Base-by-base conservation (phyloP, 768 basidiomycete genomes). In the Tylopilus rubrobrunneus region DNA sequence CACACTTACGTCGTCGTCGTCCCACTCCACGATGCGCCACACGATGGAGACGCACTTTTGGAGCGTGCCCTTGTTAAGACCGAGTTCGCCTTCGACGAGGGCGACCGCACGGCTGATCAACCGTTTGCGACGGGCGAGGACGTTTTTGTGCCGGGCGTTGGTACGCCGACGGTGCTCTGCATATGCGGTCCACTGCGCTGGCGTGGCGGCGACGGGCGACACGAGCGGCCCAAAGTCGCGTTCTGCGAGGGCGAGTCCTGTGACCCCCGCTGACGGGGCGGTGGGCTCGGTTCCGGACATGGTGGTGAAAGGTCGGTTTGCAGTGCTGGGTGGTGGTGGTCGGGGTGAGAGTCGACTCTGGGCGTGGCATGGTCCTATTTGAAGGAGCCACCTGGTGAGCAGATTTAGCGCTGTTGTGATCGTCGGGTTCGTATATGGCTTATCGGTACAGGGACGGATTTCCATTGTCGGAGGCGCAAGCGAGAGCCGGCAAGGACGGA, bases 41-140 rank as follows among this genome's bases (percentile, higher is more conserved):
- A 47, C 4, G 28, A 59, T 33, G 0, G 48, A 56, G 17, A 62
- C 28, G 14, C 51, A 56, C 37, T 56, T 52, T 36, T 48, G 50
- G 37, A 62, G 57, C 12, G 49, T 37, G 11, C 34, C 46, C 0
- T 17, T 1, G 25, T 37, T 48, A 0, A 61, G 44, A 5, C 41
- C 36, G 14, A 62, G 41, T 2, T 53, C 53, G 7, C 1, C 9
- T 28, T 58, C 60, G 2, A 62, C 49, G 1, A 10, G 12, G 14
- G 54, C 49, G 7, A 61, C 27, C 5, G 29, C 5, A 6, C 25
- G 6, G 19, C 42, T 52, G 39, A 53, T 46, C 5, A 33, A 23
- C 17, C 39, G 36, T 8, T 40, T 39, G 37, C 25, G 34, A 21
- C 23, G 41, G 7, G 8, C 19, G 2, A 51, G 11, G 1, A 53